Percentiles rank a stretch among this genome's conserved stretches.
phyloP scores from a whole-genome alignment of 2,329 filamentous ascomycete genomes.

The Claviceps sp. region DNA sequence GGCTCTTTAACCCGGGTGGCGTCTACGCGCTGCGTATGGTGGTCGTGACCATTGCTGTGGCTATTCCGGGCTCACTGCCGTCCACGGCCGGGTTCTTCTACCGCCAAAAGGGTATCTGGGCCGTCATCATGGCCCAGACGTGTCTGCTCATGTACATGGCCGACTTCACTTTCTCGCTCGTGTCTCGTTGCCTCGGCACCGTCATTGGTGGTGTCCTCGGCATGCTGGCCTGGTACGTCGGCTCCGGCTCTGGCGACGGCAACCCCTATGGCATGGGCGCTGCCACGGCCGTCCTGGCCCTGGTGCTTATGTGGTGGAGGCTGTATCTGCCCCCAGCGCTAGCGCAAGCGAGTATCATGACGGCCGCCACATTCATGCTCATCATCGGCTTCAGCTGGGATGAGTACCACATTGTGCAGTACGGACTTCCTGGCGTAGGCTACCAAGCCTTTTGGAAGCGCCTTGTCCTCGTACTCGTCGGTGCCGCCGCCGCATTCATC shows the following conservation, averaged over 20 bases:
- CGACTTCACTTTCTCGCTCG: conserved; percentile 33
- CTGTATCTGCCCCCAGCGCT: conserved; percentile 19
- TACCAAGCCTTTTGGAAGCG: conserved; percentile 36
- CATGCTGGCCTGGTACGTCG: conserved; percentile 36
- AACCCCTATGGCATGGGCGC: conserved; percentile 37
- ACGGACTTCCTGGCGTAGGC: conserved; percentile 32
- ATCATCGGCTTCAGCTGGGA: conserved; percentile 35
- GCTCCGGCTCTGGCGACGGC: conserved; percentile 31
- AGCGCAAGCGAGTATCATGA: conserved; percentile 18
- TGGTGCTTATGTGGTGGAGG: conserved; percentile 22
- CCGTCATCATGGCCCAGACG: conserved; percentile 36
- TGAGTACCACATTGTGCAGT: conserved; percentile 25
- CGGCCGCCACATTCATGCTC: conserved; percentile 25
- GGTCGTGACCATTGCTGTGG: conserved; percentile 28
- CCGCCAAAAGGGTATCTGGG: conserved; percentile 38
- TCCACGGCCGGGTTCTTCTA: conserved; percentile 35
- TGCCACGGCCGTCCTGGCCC: conserved; percentile 24
- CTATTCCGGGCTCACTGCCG: conserved; percentile 28
- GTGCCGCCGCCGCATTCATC: conserved; percentile 27
- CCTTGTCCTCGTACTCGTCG: conserved; percentile 28
- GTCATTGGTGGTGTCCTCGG: conserved; percentile 33
- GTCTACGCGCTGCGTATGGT: conserved; percentile 35
- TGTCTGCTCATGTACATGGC: conserved; percentile 34
- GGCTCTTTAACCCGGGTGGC: conserved; percentile 28
- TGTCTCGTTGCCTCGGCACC: conserved; percentile 28